phyloP scores from a whole-genome alignment of 1,284 basidiomycete species.

The Trichosporon coremiiforme region DNA sequence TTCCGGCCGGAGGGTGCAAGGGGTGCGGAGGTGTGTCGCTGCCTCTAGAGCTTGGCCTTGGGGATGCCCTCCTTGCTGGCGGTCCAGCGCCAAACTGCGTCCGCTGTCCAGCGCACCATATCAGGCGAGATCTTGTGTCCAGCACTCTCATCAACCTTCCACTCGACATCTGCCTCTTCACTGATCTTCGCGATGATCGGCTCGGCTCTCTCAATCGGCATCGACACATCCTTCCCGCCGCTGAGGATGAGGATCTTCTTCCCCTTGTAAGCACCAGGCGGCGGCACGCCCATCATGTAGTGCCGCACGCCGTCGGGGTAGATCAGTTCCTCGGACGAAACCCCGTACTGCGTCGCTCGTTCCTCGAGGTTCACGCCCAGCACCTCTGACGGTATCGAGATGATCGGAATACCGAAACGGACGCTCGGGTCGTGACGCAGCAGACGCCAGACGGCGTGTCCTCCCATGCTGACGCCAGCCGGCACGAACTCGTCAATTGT shows the following conservation, averaged over 20 bases:
- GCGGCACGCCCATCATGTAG: constrained; percentile 61
- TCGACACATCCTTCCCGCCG: constrained; percentile 55
- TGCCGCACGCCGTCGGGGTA: constrained; percentile 57
- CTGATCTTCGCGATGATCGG: constrained; percentile 7
- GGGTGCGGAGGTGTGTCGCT: not conserved
- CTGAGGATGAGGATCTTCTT: constrained; percentile 73
- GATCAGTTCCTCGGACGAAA: constrained; percentile 62
- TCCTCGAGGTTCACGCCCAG: constrained; percentile 62
- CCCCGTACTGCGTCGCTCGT: constrained; percentile 33
- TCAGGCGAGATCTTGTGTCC: constrained; percentile 20
- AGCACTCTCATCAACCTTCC: constrained; percentile 8
- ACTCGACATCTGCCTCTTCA: constrained; percentile 19
- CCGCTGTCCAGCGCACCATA: constrained; percentile 23
- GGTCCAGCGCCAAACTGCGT: constrained; percentile 24
- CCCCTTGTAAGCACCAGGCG: constrained; percentile 60
- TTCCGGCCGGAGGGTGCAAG: not conserved
- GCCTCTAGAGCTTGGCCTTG: constrained; percentile 15
- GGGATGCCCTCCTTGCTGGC: not conserved
- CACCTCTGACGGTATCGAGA: constrained; percentile 69
- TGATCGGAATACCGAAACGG: constrained; percentile 68
- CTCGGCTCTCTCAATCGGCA: constrained; percentile 37
- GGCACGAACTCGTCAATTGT: constrained; percentile 67
- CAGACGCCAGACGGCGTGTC: constrained; percentile 21
- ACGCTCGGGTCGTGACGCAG: constrained; percentile 64
- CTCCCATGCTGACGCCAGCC: constrained; percentile 60